Evolutionary conservation across 257 asterid genomes (phyloP), one percentile per base, ranked within the genome.

Genomic region (Ilex aquifolium): DNA sequence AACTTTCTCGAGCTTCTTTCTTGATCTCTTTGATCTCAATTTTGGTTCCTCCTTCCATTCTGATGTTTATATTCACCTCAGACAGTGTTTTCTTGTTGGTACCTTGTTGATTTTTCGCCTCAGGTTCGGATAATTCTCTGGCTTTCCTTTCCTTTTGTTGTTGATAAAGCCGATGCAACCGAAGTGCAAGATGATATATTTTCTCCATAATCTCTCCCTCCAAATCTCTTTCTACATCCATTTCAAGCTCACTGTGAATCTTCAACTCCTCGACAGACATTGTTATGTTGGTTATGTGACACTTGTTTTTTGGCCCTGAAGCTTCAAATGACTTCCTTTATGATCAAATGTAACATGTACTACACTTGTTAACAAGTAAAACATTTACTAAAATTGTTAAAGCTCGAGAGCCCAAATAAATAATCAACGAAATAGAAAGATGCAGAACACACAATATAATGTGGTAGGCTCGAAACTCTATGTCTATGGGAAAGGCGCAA

Each of bases 201-300:
- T 70, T 84, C 9, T 87, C 86, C 69, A 83, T 83, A 58, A 88
- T 81, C 69, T 88, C 96, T 59, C 72, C 82, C 70, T 82, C 95
- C 63, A 86, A 59, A 44, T 72, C 76, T 53, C 57, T 53, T 21
- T 53, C 57, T 7, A 53, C 31, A 17, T 8, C 57, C 30, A 15
- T 15, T 14, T 17, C 57, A 7, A 53, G 74, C 72, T 89, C 89
- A 30, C 64, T 69, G 0, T 88, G 79, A 57, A 89, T 77, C 76
- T 69, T 81, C 73, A 70, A 14, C 79, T 89, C 95, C 32, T 81
- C 70, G 1, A 36, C 3, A 14, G 81, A 75, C 92, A 83, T 85
- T 14, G 27, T 14, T 50, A 14, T 6, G 16, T 14, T 50, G 13
- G 21, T 4, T 11, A 7, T 2, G 31, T 15, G 5, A 0, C 15